A percentile compares a stretch with the other conserved stretches of the same genome.
These are phyloP conservation scores for Nicotiana noctiflora DNA, from an alignment of 257 asterid genomes.

Conservation along the genomic window DNA sequence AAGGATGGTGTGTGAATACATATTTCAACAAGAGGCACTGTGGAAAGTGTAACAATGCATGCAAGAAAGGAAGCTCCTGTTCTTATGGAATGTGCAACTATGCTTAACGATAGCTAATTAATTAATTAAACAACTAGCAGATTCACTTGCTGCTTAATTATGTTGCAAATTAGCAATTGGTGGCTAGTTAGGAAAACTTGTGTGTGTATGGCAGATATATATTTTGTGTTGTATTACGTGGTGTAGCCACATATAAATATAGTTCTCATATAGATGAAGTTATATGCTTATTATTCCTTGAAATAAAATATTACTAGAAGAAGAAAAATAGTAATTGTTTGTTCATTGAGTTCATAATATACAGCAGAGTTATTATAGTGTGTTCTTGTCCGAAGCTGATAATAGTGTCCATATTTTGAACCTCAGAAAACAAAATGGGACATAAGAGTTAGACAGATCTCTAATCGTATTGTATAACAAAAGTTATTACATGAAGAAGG, in stretches of 20 bases:
- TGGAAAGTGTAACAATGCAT: constrained; percentile 28
- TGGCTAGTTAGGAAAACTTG: not conserved
- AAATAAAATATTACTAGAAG: not conserved
- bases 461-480: too few species aligned
- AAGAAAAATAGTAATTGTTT: not conserved
- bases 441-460: too few species aligned
- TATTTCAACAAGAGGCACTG: constrained; percentile 23
- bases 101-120: not conserved
- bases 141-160: not conserved
- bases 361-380: not conserved
- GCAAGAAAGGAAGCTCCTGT: constrained; percentile 22
- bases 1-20: constrained; percentile 21
- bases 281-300: not conserved
- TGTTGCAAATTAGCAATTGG: not conserved
- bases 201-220: not conserved
- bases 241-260: not conserved
- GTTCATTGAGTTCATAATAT: not conserved
- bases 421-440: too few species aligned
- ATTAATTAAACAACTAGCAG: not conserved
- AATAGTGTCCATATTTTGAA: too few species aligned
- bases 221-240: not conserved
- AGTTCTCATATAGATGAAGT: not conserved
- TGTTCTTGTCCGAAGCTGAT: not conserved
- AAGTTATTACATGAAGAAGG: too few species aligned
- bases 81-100: constrained; percentile 28